A percentile compares a stretch with the other conserved stretches of the same genome.
Evolutionary conservation across 768 basidiomycete species (phyloP).

Genomic region (Lactarius tabidus): DNA sequence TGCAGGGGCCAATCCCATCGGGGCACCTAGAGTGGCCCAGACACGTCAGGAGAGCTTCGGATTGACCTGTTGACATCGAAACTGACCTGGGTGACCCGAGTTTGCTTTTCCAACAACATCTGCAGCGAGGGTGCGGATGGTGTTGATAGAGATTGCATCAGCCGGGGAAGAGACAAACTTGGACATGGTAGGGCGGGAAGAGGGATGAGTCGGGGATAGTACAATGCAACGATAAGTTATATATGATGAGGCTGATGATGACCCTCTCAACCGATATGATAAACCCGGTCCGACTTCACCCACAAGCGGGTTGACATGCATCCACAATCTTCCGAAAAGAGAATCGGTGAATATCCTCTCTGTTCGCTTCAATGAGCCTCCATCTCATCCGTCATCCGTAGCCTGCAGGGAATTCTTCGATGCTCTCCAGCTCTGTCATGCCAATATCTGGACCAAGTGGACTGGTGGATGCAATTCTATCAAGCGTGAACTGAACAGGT

Average conservation of each 20-base stretch:
- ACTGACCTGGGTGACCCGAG: constrained; percentile 85
- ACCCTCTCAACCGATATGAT: not conserved
- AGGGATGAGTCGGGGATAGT: not conserved
- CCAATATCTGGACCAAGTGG: constrained; percentile 56
- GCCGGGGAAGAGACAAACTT: constrained; percentile 35
- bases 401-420: constrained; percentile 75
- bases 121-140: constrained; percentile 72
- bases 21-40: constrained; percentile 56
- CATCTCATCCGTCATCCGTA: constrained; percentile 29
- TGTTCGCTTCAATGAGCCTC: constrained; percentile 3
- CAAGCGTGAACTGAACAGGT: constrained; percentile 65
- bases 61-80: not conserved
- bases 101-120: constrained; percentile 84
- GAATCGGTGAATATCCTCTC: constrained; percentile 40
- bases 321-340: constrained; percentile 53
- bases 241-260: constrained; percentile 9
- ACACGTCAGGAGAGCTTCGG: not conserved
- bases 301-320: constrained; percentile 46
- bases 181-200: constrained; percentile 34
- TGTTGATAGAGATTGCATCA: constrained; percentile 61
- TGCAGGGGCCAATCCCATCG: constrained; percentile 89
- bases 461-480: constrained; percentile 66
- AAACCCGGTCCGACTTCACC: not conserved
- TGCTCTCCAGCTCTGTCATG: constrained; percentile 69
- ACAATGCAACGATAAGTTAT: constrained; percentile 15